Conservation (phyloP, 345 rosid genomes). For the Rhodamnia argentea region DNA sequence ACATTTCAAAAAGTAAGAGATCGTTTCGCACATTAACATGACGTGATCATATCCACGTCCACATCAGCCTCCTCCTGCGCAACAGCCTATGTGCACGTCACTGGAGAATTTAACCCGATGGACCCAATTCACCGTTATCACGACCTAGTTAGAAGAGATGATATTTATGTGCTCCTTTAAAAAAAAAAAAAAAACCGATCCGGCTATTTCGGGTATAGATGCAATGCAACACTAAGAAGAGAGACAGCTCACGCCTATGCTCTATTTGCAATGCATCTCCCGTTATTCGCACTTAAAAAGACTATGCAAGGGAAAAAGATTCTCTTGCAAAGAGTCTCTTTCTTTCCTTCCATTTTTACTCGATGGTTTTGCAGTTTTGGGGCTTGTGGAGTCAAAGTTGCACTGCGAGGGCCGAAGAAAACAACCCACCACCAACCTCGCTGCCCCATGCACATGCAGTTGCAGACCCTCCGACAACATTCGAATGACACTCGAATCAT, state of each 20-base stretch:
- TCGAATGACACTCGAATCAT: not conserved
- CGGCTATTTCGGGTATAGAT: not conserved
- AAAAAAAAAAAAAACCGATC: not conserved
- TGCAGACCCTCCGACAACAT: not conserved
- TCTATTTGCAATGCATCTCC: not conserved
- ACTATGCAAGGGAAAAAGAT: not conserved
- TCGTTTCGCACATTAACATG: not conserved
- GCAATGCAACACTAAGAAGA: not conserved
- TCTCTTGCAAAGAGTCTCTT: not conserved
- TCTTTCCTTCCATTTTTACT: not conserved
- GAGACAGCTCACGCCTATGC: not conserved
- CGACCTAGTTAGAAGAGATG: not conserved
- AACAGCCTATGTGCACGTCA: not conserved
- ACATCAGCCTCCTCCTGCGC: not conserved
- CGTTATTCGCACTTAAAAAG: not conserved
- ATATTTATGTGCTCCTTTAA: not conserved
- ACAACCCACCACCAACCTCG: not conserved
- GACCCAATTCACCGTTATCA: not conserved
- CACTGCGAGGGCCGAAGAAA: not conserved
- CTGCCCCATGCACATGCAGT: not conserved
- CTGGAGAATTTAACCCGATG: not conserved
- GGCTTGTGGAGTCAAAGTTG: not conserved
- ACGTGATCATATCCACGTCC: no score
- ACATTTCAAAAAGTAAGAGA: not conserved
- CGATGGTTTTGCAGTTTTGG: not conserved